Evolutionary conservation across 129 eudicot species (phyloP), one percentile per base, ranked within the genome.

Genomic region (Escallonia herrerae): DNA sequence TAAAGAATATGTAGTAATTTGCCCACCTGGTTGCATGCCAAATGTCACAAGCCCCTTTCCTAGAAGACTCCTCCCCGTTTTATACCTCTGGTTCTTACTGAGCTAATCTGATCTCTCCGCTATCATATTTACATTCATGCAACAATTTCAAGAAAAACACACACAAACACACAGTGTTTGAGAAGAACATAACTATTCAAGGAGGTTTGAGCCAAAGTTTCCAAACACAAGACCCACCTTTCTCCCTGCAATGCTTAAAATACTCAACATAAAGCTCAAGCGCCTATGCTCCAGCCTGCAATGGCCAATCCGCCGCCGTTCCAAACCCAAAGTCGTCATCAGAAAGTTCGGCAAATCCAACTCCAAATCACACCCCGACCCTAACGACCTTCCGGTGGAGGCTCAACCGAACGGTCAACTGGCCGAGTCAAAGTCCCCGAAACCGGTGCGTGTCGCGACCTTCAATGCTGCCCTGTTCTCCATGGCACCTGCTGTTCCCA

Each of bases 381-480:
- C 66, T 37, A 71, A 58, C 62, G 81, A 84, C 47, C 68, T 93
- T 3, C 81, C 94, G 14, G 74, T 80, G 50, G 33, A 22, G 33
- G 82, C 82, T 65, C 80, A 89, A 58, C 94, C 96, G 56, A 85
- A 87, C 55, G 64, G 62, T 39, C 86, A 80, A 7, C 42, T 55
- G 60, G 74, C 67, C 59, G 56, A 45, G 45, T 62, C 54, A 5
- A 75, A 77, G 39, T 52, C 78, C 33, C 66, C 67, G 52, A 78
- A 64, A 58, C 77, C 83, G 4, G 70, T 89, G 6, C 74, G 96
- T 15, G 66, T 89, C 51, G 96, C 94, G 15, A 85, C 99, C 45
- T 93, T 93, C 55, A 93, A 93, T 74, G 99, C 99, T 70, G 89
- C 99, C 79, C 80, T 89, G 22, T 93, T 93, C 80, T 86, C 99